Base-by-base conservation (phyloP, 2,329 filamentous ascomycete species). In the Penicillium sp. region DNA sequence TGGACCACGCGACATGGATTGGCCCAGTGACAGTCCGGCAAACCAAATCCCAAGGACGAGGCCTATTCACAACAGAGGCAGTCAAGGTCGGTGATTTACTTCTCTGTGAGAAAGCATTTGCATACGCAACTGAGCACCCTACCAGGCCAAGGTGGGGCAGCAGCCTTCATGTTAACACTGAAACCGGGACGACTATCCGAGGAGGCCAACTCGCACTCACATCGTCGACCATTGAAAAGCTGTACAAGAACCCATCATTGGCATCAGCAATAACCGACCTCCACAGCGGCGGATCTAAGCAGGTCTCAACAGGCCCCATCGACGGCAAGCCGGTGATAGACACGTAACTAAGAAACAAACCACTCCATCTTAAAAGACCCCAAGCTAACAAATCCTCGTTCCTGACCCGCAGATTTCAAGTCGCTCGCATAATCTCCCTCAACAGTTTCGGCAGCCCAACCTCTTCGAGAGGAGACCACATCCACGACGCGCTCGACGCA, bases 61-160 rank as follows among this genome's bases (percentile, higher is more conserved):
- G 82, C 0, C 67, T 85, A 0, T 86, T 84, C 63, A 80, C 78
- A 0, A 82, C 76, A 0, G 69, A 70, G 25, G 62, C 70, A 0
- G 78, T 85, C 4, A 71, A 73, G 31, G 75, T 77, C 0, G 83
- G 82, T 0, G 79, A 84, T 3, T 69, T 84, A 0, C 66, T 86
- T 0, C 62, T 85, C 0, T 84, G 81, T 46, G 82, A 85, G 58
- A 85, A 85, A 58, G 82, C 82, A 0, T 83, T 84, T 61, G 68
- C 66, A 0, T 76, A 82, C 13, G n/a, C 15, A 19, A 36, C 29
- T 8, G 41, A 53, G 38, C 13, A 44, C 3, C 25, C 9, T 13
- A n/a, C 4, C 19, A 13, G 13, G 15, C 38, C 34, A 15, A 40
- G 19, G 4, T 50, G 48, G 48, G n/a, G 5, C 5, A 51, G 36